Evolutionary conservation across 345 rosid genomes (phyloP).

Genomic region (Dipteronia sinensis): DNA sequence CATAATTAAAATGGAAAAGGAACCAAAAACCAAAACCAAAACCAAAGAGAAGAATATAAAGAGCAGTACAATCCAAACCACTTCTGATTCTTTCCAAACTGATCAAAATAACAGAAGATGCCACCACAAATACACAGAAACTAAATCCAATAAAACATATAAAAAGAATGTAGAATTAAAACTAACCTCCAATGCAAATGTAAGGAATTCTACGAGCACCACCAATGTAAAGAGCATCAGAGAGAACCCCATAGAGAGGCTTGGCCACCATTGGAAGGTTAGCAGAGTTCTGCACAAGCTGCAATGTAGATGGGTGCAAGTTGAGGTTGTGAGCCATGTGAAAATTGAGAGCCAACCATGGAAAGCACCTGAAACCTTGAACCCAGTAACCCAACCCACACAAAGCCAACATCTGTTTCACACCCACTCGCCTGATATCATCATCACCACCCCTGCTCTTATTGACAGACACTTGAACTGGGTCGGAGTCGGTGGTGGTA

Average conservation of each 20-base stretch:
- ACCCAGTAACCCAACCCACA: slow-evolving; percentile 93
- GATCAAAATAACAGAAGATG: background rate
- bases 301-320: slow-evolving; percentile 71
- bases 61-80: background rate
- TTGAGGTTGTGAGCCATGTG: slow-evolving; percentile 75
- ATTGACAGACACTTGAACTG: slow-evolving; percentile 35
- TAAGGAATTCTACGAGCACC: slow-evolving; percentile 85
- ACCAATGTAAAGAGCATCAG: slow-evolving; percentile 71
- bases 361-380: slow-evolving; percentile 91
- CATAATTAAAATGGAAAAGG: background rate
- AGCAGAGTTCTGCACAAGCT: slow-evolving; percentile 81
- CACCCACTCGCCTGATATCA: slow-evolving; percentile 36
- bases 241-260: slow-evolving; percentile 80
- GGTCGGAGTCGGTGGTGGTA: slow-evolving; percentile 15
- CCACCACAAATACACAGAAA: background rate
- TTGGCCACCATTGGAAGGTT: slow-evolving; percentile 91
- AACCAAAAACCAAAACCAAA: slow-evolving; percentile 11
- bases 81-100: background rate
- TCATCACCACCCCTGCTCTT: slow-evolving; percentile 30
- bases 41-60: background rate
- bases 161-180: background rate
- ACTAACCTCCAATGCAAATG: slow-evolving; percentile 81
- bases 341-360: slow-evolving; percentile 91
- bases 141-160: background rate
- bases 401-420: slow-evolving; percentile 50